Percentiles rank a stretch among this genome's conserved stretches.
Conservation (phyloP, 805 yeast genomes). For the Sugiyamaella qingdaonensis region DNA sequence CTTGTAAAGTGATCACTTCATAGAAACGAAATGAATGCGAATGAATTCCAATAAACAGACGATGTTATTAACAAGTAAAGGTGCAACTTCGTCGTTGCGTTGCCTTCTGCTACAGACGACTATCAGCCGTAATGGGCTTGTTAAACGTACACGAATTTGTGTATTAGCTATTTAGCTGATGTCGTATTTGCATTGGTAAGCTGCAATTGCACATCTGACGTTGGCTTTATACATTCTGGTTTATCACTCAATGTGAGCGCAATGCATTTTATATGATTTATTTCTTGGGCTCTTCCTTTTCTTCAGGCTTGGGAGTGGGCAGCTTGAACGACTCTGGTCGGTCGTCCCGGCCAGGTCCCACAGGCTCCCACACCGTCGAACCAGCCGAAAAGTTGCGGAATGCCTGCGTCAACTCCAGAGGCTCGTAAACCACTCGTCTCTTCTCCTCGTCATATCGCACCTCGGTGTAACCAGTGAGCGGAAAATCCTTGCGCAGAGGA, state of each 20-base stretch:
- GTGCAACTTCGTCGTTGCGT: too few relatives aligned
- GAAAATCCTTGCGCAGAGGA: conserved; percentile 89
- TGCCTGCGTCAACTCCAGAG: conserved; percentile 86
- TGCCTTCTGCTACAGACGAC: too few relatives aligned
- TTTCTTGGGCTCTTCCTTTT: conserved; percentile 43
- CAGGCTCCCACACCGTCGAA: conserved; percentile 87
- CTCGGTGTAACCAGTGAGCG: conserved; percentile 87
- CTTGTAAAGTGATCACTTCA: neutral
- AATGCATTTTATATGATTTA: conserved; percentile 14
- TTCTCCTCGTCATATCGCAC: conserved; percentile 87
- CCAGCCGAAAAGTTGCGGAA: conserved; percentile 89
- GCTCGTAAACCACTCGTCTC: conserved; percentile 84
- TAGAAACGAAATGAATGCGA: neutral
- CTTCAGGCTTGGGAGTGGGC: conserved; percentile 78
- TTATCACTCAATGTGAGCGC: neutral
- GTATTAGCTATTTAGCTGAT: neutral
- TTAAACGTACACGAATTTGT: neutral
- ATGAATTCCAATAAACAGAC: neutral
- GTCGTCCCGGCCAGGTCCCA: conserved; percentile 78
- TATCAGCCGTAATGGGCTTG: too few relatives aligned
- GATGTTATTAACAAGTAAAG: neutral
- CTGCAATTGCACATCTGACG: neutral
- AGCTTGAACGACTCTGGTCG: conserved; percentile 78
- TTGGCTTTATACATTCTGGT: neutral
- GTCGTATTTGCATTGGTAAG: neutral